These are phyloP conservation scores for Corinectria fuckeliana DNA, from an alignment of 2,329 filamentous ascomycete genomes.

Conservation along the genomic window DNA sequence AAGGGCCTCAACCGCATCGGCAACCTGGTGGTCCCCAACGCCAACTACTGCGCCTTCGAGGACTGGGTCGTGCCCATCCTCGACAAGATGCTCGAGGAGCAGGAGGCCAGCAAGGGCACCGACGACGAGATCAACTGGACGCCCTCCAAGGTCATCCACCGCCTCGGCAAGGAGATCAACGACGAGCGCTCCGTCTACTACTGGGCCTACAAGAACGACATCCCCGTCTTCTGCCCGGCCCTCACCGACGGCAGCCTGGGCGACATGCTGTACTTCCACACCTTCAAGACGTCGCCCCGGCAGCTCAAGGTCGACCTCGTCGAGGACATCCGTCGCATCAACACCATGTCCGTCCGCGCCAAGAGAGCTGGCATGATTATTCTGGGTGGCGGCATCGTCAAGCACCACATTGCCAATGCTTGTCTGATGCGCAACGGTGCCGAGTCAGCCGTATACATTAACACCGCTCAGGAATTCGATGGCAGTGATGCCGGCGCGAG, in stretches of 20 bases:
- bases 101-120: constrained; percentile 77
- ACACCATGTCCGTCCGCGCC: constrained; percentile 87
- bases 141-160: constrained; percentile 87
- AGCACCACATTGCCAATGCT: constrained; percentile 98
- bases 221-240: constrained; percentile 95
- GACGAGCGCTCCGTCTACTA: constrained; percentile 92
- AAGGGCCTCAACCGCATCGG: constrained; percentile 95
- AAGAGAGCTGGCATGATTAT: constrained; percentile 95
- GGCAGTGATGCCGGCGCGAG: constrained; percentile 94
- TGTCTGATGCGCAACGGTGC: constrained; percentile 97
- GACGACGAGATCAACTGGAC: constrained; percentile 86
- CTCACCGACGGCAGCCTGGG: constrained; percentile 94
- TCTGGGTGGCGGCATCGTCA: constrained; percentile 91
- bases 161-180: constrained; percentile 92
- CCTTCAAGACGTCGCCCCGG: constrained; percentile 83
- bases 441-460: constrained; percentile 96
- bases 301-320: constrained; percentile 90
- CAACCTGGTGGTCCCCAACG: constrained; percentile 94
- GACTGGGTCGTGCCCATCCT: constrained; percentile 97
- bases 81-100: constrained; percentile 92
- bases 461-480: constrained; percentile 97
- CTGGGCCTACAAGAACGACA: constrained; percentile 97
- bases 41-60: constrained; percentile 94
- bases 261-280: constrained; percentile 99
- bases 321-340: constrained; percentile 90